Conservation (phyloP, 768 basidiomycete species). For the Lanmaoa pseudosensibilis region DNA sequence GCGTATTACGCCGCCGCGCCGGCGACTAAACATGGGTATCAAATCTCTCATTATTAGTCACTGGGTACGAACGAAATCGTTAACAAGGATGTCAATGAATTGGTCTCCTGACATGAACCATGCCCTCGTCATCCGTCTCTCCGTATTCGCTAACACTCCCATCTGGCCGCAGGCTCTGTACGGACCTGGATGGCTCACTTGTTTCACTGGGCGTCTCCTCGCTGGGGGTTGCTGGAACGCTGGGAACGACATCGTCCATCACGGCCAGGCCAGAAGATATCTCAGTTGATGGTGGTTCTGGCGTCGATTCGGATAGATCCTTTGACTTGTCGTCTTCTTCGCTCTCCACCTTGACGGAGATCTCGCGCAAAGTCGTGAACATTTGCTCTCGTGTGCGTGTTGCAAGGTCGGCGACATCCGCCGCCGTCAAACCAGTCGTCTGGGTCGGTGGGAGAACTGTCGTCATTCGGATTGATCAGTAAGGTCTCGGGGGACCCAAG, state of each 20-base stretch:
- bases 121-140: constrained; percentile 84
- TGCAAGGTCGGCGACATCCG: constrained; percentile 69
- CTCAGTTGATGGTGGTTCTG: constrained; percentile 13
- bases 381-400: constrained; percentile 73
- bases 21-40: constrained; percentile 28
- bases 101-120: constrained; percentile 75
- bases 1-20: constrained; percentile 12
- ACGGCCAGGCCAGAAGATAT: neutral
- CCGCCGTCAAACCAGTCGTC: constrained; percentile 66
- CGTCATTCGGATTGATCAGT: constrained; percentile 3
- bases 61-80: constrained; percentile 1
- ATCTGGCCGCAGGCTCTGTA: constrained; percentile 40
- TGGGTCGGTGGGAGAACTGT: constrained; percentile 88
- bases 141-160: constrained; percentile 69
- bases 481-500: neutral
- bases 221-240: constrained; percentile 22
- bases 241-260: constrained; percentile 36
- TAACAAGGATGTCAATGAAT: constrained; percentile 16
- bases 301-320: constrained; percentile 24
- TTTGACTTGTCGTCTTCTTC: constrained; percentile 17
- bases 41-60: constrained; percentile 4
- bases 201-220: constrained; percentile 29
- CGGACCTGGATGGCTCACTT: constrained; percentile 27
- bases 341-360: constrained; percentile 56
- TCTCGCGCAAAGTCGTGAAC: constrained; percentile 73